Conservation (phyloP, 371 early-diverging fungal species). For the Actinomucor elegans region DNA sequence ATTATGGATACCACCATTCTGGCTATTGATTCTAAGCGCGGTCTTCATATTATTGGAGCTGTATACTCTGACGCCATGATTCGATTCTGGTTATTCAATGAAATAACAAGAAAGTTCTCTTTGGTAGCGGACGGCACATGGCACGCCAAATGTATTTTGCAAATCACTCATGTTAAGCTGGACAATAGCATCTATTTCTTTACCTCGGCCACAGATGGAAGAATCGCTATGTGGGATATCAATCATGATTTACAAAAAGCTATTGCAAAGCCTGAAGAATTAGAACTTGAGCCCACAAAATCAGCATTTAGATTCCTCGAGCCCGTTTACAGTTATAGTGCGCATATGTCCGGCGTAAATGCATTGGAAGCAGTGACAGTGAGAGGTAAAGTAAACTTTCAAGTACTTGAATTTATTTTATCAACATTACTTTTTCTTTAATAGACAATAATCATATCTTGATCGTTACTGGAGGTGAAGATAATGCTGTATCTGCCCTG, state of each 20-base stretch:
- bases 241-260: conserved; percentile 27
- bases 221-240: conserved; percentile 58
- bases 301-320: conserved; percentile 29
- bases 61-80: conserved; percentile 62
- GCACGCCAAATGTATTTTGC: conserved; percentile 60
- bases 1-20: conserved; percentile 61
- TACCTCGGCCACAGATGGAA: conserved; percentile 62
- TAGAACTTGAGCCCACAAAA: conserved; percentile 33
- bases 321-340: conserved; percentile 35
- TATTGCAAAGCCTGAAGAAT: conserved; percentile 8
- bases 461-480: conserved; percentile 60
- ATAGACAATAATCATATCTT: conserved; percentile 22
- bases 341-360: conserved; percentile 61
- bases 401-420: too few species aligned
- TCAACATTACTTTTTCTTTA: not conserved
- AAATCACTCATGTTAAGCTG: conserved; percentile 44
- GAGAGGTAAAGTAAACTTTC: conserved; percentile 14
- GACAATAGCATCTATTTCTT: conserved; percentile 48
- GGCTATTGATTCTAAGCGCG: conserved; percentile 27
- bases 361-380: conserved; percentile 33
- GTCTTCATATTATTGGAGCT: conserved; percentile 55
- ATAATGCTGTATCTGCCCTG: conserved; percentile 52
- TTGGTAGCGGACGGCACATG: conserved; percentile 55
- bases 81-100: conserved; percentile 63
- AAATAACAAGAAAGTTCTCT: conserved; percentile 46